phyloP scores from a whole-genome alignment of 2,329 filamentous ascomycete genomes.

The Penicillium sp. region DNA sequence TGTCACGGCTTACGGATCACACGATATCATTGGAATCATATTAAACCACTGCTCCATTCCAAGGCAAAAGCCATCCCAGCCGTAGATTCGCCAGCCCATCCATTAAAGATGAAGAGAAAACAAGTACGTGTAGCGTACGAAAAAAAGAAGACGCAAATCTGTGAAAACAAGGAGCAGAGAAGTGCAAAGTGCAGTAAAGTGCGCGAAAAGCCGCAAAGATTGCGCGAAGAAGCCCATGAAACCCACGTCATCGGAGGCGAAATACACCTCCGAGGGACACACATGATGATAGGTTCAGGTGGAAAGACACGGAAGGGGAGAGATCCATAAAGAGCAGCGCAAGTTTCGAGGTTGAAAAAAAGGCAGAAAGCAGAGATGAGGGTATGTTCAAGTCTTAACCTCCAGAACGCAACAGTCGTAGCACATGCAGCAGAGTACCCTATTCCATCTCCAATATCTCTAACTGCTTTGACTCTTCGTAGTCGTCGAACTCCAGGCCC shows the following conservation, averaged over 20 bases:
- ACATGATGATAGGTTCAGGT: not conserved
- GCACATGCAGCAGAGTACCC: slow-evolving; percentile 26
- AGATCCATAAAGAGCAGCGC: slow-evolving; percentile 9
- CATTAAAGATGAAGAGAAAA: slow-evolving; percentile 29
- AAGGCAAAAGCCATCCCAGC: slow-evolving; percentile 30
- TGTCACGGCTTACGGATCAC: not conserved
- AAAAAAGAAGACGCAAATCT: slow-evolving; percentile 2
- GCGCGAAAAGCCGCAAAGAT: not conserved
- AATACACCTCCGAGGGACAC: not conserved
- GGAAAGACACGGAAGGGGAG: not conserved
- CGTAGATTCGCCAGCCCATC: slow-evolving; percentile 33
- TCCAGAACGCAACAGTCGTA: slow-evolving; percentile 27
- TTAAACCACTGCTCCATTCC: slow-evolving; percentile 28
- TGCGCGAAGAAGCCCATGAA: not conserved
- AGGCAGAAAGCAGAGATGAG: slow-evolving; percentile 15
- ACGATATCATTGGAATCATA: slow-evolving; percentile 15
- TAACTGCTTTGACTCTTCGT: slow-evolving; percentile 46
- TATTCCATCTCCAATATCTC: slow-evolving; percentile 41
- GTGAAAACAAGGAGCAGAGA: slow-evolving; percentile 15
- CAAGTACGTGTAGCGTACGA: slow-evolving; percentile 6
- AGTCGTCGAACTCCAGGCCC: slow-evolving; percentile 53
- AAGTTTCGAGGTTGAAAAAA: slow-evolving; percentile 17
- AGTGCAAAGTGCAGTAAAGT: not conserved
- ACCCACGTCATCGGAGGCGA: not conserved
- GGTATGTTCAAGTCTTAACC: slow-evolving; percentile 31